These are phyloP conservation scores for Lactarius sanguifluus DNA, from an alignment of 768 basidiomycete genomes.

Conservation along the genomic window DNA sequence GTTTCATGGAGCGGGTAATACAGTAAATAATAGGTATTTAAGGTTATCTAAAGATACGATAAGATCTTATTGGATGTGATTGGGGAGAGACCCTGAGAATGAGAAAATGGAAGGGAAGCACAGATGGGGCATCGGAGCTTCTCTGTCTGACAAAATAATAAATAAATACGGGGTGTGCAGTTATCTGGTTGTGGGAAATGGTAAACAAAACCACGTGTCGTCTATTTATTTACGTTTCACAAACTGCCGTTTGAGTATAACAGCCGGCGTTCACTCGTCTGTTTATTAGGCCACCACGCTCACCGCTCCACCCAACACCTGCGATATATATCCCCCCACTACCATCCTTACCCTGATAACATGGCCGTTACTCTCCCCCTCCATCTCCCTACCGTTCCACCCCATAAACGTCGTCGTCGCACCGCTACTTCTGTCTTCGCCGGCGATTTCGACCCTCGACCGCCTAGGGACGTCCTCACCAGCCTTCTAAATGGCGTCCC, in stretches of 20 bases:
- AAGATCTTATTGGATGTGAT: constrained; percentile 4
- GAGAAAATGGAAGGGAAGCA: background rate
- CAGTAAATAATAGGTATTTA: constrained; percentile 1
- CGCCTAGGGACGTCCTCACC: constrained; percentile 73
- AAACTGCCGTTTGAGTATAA: constrained; percentile 28
- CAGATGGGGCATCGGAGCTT: constrained; percentile 17
- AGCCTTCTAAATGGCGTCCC: constrained; percentile 75
- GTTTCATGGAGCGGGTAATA: background rate
- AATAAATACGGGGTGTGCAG: background rate
- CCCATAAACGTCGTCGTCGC: constrained; percentile 46
- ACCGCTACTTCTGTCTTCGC: constrained; percentile 76
- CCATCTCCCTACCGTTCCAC: constrained; percentile 27
- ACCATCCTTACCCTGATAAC: constrained; percentile 1
- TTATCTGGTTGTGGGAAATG: constrained; percentile 14
- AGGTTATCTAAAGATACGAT: constrained; percentile 2
- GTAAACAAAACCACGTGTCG: constrained; percentile 28
- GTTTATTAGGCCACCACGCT: constrained; percentile 31
- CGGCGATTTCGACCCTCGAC: constrained; percentile 67
- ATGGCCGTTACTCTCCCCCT: constrained; percentile 39
- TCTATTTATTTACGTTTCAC: constrained; percentile 26
- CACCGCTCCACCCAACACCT: constrained; percentile 26
- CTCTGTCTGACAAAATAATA: constrained; percentile 12
- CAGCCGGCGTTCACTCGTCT: constrained; percentile 28
- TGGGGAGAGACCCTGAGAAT: constrained; percentile 10
- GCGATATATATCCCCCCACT: constrained; percentile 10